Evolutionary conservation across 176 grass and related monocot genomes (phyloP).

Genomic region (Avena sativa): DNA sequence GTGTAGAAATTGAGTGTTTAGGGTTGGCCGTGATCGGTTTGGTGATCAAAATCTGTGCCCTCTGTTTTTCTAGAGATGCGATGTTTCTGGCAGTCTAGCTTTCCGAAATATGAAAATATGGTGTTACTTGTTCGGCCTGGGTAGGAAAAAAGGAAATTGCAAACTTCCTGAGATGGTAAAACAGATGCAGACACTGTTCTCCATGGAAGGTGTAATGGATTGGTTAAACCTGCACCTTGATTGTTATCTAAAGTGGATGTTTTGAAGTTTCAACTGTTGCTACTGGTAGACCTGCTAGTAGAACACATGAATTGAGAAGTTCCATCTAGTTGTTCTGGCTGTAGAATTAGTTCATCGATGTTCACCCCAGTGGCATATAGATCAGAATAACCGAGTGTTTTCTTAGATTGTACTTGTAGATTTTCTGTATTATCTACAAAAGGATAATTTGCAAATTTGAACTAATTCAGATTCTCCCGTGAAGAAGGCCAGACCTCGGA

Average conservation of each 20-base stretch:
- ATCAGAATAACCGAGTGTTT: conserved; percentile 1
- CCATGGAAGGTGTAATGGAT: not conserved
- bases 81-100: not conserved
- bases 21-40: not conserved
- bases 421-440: not conserved
- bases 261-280: conserved; percentile 3
- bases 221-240: not conserved
- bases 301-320: not conserved
- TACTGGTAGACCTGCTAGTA: not conserved
- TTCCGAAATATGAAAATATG: not conserved
- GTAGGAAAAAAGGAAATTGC: too few species aligned
- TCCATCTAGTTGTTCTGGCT: not conserved
- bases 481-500: conserved; percentile 68
- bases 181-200: not conserved
- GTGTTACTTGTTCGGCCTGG: not conserved
- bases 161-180: not conserved
- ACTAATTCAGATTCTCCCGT: conserved; percentile 65
- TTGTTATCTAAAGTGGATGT: not conserved
- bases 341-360: not conserved
- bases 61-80: not conserved
- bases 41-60: not conserved
- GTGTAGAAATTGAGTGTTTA: not conserved
- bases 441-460: conserved; percentile 24
- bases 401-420: not conserved
- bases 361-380: not conserved